Evolutionary conservation across 2,329 filamentous ascomycete species (phyloP).

Genomic region (Exophiala sp.): DNA sequence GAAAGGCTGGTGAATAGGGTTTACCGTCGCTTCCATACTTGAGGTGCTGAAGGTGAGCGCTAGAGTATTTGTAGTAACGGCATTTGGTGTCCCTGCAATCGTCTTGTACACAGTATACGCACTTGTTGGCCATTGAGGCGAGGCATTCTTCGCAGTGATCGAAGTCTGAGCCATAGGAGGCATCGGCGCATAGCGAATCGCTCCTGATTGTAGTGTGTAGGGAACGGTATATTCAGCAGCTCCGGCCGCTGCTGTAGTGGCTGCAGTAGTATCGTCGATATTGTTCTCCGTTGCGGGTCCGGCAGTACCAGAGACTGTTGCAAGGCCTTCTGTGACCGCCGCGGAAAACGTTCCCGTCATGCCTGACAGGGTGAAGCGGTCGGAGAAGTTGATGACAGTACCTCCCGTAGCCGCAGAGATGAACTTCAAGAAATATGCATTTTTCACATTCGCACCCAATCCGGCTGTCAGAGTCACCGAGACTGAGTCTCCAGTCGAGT

Average conservation of each 20-base stretch:
- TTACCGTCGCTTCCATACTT: conserved; percentile 58
- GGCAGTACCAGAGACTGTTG: conserved; percentile 33
- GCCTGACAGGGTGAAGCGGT: conserved; percentile 60
- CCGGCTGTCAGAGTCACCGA: conserved; percentile 44
- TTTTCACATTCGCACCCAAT: conserved; percentile 44
- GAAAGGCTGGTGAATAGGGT: conserved; percentile 30
- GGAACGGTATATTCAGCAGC: conserved; percentile 41
- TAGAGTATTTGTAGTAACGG: conserved; percentile 51
- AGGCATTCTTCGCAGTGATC: conserved; percentile 52
- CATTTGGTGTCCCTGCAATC: conserved; percentile 48
- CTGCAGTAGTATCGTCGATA: conserved; percentile 29
- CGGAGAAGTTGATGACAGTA: conserved; percentile 57
- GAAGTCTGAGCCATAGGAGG: conserved; percentile 57
- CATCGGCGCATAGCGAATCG: conserved; percentile 60
- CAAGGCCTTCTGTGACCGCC: conserved; percentile 38
- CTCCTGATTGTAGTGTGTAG: conserved; percentile 56
- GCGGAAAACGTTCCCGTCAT: conserved; percentile 60
- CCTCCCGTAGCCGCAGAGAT: conserved; percentile 53
- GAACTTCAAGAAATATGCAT: conserved; percentile 59
- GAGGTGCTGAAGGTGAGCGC: conserved; percentile 49
- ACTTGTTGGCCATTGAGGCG: conserved; percentile 55
- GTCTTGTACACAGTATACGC: conserved; percentile 42
- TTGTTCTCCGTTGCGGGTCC: conserved; percentile 25
- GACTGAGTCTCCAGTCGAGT: conserved; percentile 41
- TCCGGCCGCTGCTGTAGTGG: conserved; percentile 15